phyloP scores from a whole-genome alignment of 371 early-diverging fungal genomes.

The Fennellomyces sp. region DNA sequence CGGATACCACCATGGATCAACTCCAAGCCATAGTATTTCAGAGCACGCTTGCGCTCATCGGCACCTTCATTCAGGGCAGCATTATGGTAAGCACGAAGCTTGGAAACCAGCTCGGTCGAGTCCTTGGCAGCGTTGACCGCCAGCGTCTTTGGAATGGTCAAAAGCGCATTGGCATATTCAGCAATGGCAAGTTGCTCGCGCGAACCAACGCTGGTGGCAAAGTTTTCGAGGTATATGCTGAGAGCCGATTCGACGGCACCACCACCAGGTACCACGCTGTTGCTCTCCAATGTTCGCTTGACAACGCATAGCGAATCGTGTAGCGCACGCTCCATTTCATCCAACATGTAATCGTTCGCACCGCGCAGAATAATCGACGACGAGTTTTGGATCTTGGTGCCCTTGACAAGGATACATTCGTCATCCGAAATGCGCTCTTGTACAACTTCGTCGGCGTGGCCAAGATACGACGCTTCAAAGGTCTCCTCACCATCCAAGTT shows the following conservation, averaged over 20 bases:
- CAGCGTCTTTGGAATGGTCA: slow-evolving; percentile 98
- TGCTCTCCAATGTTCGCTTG: slow-evolving; percentile 98
- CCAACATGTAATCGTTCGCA: slow-evolving; percentile 98
- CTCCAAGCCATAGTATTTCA: slow-evolving; percentile 96
- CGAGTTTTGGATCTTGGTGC: slow-evolving; percentile 90
- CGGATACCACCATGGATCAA: slow-evolving; percentile 92
- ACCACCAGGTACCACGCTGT: slow-evolving; percentile 99
- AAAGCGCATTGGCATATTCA: slow-evolving; percentile 96
- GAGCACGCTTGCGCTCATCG: slow-evolving; percentile 71
- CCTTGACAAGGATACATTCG: slow-evolving; percentile 97
- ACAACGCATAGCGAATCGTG: slow-evolving; percentile 98
- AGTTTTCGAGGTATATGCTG: slow-evolving; percentile 97
- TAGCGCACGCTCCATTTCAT: slow-evolving; percentile 99
- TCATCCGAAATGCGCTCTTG: slow-evolving; percentile 98
- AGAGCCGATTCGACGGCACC: slow-evolving; percentile 99
- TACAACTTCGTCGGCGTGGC: slow-evolving; percentile 94
- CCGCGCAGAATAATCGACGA: slow-evolving; percentile 98
- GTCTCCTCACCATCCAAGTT: slow-evolving; percentile 98
- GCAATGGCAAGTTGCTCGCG: slow-evolving; percentile 98
- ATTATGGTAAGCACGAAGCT: slow-evolving; percentile 94
- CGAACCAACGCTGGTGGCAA: slow-evolving; percentile 86
- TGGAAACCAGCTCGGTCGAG: slow-evolving; percentile 95
- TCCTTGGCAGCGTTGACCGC: slow-evolving; percentile 99
- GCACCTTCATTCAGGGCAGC: slow-evolving; percentile 74
- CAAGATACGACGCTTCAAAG: slow-evolving; percentile 90